Conservation (phyloP, 2,329 filamentous ascomycete species). For the Arthrobotrys musiformis region DNA sequence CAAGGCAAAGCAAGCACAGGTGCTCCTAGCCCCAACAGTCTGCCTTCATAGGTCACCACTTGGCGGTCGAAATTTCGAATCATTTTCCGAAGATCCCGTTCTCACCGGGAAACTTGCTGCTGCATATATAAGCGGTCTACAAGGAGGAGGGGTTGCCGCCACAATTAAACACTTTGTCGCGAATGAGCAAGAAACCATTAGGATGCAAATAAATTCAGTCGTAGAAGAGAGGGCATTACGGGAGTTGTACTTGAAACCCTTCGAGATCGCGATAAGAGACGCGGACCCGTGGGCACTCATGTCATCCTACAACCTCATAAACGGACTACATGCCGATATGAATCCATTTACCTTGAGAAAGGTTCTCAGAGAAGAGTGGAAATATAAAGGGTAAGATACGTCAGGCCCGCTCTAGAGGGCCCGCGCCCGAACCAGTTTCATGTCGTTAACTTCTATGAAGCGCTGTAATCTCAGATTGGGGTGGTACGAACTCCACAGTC, state of each 20-base stretch:
- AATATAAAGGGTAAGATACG: conserved; percentile 64
- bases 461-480: conserved; percentile 62
- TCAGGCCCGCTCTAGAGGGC: too few species aligned
- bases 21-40: conserved; percentile 72
- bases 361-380: conserved; percentile 61
- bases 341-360: conserved; percentile 56
- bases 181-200: conserved; percentile 77
- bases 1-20: conserved; percentile 70
- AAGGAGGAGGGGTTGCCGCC: conserved; percentile 73
- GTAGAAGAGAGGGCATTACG: conserved; percentile 74
- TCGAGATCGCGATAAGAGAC: conserved; percentile 77
- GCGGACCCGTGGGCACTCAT: conserved; percentile 77
- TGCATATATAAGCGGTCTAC: conserved; percentile 71
- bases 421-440: not conserved
- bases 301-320: conserved; percentile 75
- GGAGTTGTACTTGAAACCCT: conserved; percentile 77
- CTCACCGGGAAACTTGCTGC: conserved; percentile 76
- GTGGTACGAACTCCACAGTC: conserved; percentile 69
- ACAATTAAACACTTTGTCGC: conserved; percentile 81
- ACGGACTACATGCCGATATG: conserved; percentile 68
- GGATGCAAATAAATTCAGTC: conserved; percentile 72
- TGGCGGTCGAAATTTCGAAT: conserved; percentile 85
- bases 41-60: conserved; percentile 82
- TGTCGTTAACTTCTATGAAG: conserved; percentile 53
- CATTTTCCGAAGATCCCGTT: conserved; percentile 77